Evolutionary conservation across 164 flowering plant genomes (phyloP).

Genomic region (Saururus chinensis): DNA sequence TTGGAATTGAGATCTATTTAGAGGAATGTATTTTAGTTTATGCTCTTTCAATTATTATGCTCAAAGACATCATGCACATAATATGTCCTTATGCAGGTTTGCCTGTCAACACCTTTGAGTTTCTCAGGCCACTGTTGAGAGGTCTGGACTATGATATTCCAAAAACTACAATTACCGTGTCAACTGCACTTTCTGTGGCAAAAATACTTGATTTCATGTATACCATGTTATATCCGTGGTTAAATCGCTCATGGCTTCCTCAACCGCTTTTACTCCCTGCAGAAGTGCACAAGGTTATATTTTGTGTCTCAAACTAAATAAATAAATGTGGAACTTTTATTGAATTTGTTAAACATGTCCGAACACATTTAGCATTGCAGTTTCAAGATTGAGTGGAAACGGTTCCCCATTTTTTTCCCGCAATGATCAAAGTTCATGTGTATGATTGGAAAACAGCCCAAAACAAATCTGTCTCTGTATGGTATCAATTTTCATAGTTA

Average conservation of each 20-base stretch:
- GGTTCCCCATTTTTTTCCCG: no score
- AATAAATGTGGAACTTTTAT: no score
- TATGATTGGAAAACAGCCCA: no score
- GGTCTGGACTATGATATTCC: constrained; percentile 79
- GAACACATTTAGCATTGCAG: no score
- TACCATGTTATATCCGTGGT: constrained; percentile 70
- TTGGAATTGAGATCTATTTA: no score
- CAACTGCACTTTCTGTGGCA: constrained; percentile 48
- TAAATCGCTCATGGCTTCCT: constrained; percentile 75
- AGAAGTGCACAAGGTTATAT: constrained; percentile 80
- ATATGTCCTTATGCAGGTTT: constrained; percentile 33
- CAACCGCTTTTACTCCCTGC: constrained; percentile 87
- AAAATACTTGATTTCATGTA: constrained; percentile 40
- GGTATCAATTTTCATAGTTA: no score
- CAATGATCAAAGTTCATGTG: no score
- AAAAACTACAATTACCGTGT: constrained; percentile 36
- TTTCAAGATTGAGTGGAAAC: no score
- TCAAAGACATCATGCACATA: not conserved
- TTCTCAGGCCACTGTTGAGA: constrained; percentile 51
- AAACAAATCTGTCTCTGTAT: no score
- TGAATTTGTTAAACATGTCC: no score
- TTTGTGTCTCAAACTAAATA: not conserved
- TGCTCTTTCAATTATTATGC: no score
- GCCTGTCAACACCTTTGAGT: constrained; percentile 79
- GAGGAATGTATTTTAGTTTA: no score